A percentile compares a stretch with the other conserved stretches of the same genome.
Conservation (phyloP, 2,329 filamentous ascomycete species). For the Phaeosphaeria sp. region DNA sequence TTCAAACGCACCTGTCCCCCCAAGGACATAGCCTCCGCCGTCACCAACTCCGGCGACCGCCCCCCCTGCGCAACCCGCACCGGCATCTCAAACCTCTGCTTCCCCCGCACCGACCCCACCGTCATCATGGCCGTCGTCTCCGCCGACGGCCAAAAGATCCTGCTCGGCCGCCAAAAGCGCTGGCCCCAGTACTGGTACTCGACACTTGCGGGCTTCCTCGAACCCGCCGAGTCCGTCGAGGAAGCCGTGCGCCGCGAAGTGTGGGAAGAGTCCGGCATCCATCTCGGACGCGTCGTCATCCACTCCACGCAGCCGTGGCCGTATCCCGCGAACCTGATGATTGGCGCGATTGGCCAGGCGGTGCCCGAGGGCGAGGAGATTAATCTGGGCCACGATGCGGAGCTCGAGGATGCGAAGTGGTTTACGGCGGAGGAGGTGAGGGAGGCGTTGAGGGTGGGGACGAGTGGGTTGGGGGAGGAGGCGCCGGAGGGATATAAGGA, state of each 20-base stretch:
- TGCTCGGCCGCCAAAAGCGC: constrained; percentile 84
- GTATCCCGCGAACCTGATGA: constrained; percentile 62
- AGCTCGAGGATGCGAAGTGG: constrained; percentile 91
- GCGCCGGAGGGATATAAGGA: constrained; percentile 74
- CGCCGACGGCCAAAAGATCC: constrained; percentile 74
- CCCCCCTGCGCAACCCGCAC: constrained; percentile 80
- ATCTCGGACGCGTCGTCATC: constrained; percentile 58
- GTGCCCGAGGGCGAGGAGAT: constrained; percentile 81
- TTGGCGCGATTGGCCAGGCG: constrained; percentile 82
- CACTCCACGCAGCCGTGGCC: constrained; percentile 62
- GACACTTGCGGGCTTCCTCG: constrained; percentile 70
- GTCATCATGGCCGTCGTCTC: constrained; percentile 95
- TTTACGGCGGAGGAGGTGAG: constrained; percentile 81
- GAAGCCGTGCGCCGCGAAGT: constrained; percentile 60
- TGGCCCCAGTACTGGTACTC: constrained; percentile 89
- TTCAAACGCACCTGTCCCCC: constrained; percentile 83
- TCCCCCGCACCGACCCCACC: constrained; percentile 91
- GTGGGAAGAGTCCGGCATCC: constrained; percentile 58
- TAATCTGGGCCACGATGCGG: constrained; percentile 83
- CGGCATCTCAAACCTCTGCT: constrained; percentile 87
- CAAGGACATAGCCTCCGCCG: constrained; percentile 64
- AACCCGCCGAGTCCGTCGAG: constrained; percentile 59
- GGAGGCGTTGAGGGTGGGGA: constrained; percentile 73
- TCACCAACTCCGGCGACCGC: constrained; percentile 57
- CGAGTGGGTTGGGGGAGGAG: constrained; percentile 70